phyloP scores from a whole-genome alignment of 2,329 filamentous ascomycete genomes.

The Botrytis galanthina region DNA sequence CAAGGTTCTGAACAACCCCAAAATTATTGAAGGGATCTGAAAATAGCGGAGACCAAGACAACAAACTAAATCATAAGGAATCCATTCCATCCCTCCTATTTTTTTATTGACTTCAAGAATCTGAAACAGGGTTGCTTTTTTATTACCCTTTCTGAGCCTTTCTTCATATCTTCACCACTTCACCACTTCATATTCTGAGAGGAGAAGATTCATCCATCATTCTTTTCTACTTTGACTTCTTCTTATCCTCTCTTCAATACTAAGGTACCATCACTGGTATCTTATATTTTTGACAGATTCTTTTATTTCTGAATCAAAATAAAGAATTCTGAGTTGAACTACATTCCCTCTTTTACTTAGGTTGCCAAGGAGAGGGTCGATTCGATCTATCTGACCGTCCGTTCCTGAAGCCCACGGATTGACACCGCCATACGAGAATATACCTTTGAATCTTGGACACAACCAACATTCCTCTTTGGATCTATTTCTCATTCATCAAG shows the following conservation, averaged over 20 bases:
- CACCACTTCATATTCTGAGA: background rate
- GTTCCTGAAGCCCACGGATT: background rate
- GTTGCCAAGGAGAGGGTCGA: background rate
- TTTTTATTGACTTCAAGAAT: background rate
- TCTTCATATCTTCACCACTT: background rate
- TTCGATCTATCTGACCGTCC: background rate
- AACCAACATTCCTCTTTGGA: background rate
- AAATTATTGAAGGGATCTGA: background rate
- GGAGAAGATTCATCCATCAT: background rate
- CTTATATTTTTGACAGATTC: background rate
- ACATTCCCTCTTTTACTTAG: background rate
- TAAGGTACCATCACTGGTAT: background rate
- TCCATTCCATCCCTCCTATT: slow-evolving; percentile 12
- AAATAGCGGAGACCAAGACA: slow-evolving; percentile 15
- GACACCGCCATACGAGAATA: slow-evolving; percentile 2
- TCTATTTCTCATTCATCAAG: background rate
- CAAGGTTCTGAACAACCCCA: background rate
- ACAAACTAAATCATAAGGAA: slow-evolving; percentile 5
- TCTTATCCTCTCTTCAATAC: background rate
- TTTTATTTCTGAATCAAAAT: background rate
- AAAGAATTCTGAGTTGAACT: background rate
- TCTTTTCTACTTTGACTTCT: background rate
- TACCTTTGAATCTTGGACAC: background rate
- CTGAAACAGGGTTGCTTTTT: slow-evolving; percentile 9
- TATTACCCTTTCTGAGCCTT: background rate